Conservation (phyloP, 2,329 filamentous ascomycete genomes). For the Paecilomyces sp. region DNA sequence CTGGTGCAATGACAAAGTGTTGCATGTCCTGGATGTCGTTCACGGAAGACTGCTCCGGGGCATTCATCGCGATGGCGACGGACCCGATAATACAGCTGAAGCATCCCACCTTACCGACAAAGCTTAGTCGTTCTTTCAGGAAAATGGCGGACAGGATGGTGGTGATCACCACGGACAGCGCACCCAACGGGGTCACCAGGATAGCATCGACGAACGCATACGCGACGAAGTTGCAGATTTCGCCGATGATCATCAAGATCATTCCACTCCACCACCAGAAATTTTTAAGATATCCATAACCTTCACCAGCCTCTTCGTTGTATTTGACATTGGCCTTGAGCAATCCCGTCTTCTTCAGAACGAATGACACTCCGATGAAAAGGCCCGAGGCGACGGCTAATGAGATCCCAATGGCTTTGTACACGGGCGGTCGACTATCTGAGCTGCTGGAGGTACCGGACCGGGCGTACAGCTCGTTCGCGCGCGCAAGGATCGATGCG, state of each 20-base stretch:
- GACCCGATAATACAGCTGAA: constrained; percentile 93
- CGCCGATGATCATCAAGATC: constrained; percentile 93
- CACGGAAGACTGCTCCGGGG: constrained; percentile 77
- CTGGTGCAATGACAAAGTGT: constrained; percentile 73
- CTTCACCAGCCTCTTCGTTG: constrained; percentile 89
- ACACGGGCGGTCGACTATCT: constrained; percentile 48
- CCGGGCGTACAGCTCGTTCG: constrained; percentile 40
- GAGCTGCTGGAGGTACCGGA: constrained; percentile 23
- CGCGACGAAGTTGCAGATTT: constrained; percentile 94
- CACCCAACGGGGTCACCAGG: constrained; percentile 84
- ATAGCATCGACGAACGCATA: constrained; percentile 97
- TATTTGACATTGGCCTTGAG: constrained; percentile 93
- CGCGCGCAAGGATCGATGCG: constrained; percentile 30
- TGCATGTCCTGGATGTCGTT: constrained; percentile 89
- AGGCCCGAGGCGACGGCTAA: constrained; percentile 80
- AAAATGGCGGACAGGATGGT: constrained; percentile 90
- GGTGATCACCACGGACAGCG: constrained; percentile 84
- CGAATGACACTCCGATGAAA: constrained; percentile 93
- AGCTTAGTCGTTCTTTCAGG: constrained; percentile 87
- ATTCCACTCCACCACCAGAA: constrained; percentile 92
- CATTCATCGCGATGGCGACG: constrained; percentile 90
- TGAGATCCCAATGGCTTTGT: constrained; percentile 80
- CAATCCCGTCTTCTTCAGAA: constrained; percentile 88
- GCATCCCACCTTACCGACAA: constrained; percentile 93
- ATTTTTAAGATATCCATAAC: constrained; percentile 96